Evolutionary conservation across 345 rosid species (phyloP).

Genomic region (Arabidopsis suecica): DNA sequence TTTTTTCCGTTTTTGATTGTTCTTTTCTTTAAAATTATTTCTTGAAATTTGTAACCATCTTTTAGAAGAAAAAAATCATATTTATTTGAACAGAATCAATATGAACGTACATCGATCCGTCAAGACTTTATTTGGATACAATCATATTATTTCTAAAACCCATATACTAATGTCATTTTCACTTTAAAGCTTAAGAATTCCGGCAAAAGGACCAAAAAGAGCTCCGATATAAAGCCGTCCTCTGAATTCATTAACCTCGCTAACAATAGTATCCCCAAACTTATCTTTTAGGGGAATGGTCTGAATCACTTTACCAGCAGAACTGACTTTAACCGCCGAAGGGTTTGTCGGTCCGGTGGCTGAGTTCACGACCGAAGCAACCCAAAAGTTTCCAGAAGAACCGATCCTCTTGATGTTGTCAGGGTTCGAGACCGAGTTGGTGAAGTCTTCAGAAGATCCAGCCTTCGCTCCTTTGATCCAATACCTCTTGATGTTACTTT

Average conservation of each 20-base stretch:
- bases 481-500: slow-evolving; percentile 45
- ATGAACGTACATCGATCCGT: background rate
- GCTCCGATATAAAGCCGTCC: slow-evolving; percentile 40
- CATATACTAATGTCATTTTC: background rate
- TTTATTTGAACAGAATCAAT: slow-evolving; percentile 21
- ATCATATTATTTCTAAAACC: slow-evolving; percentile 6
- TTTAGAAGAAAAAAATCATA: background rate
- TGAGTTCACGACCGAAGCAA: slow-evolving; percentile 45
- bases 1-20: background rate
- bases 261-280: slow-evolving; percentile 42
- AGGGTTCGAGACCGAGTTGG: slow-evolving; percentile 39
- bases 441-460: slow-evolving; percentile 44
- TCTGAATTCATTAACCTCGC: slow-evolving; percentile 39
- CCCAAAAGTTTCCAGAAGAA: slow-evolving; percentile 45
- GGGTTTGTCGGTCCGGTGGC: slow-evolving; percentile 38
- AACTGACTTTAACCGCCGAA: slow-evolving; percentile 40
- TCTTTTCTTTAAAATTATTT: background rate
- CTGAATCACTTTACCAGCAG: slow-evolving; percentile 38
- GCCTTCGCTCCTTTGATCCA: slow-evolving; percentile 48
- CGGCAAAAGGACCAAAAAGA: slow-evolving; percentile 36
- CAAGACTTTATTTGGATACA: slow-evolving; percentile 4
- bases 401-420: slow-evolving; percentile 46
- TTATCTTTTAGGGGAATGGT: slow-evolving; percentile 14
- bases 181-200: slow-evolving; percentile 30
- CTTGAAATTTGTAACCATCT: slow-evolving; percentile 15